Evolutionary conservation across 768 basidiomycete genomes (phyloP).

Genomic region (Termitomyces heimii): DNA sequence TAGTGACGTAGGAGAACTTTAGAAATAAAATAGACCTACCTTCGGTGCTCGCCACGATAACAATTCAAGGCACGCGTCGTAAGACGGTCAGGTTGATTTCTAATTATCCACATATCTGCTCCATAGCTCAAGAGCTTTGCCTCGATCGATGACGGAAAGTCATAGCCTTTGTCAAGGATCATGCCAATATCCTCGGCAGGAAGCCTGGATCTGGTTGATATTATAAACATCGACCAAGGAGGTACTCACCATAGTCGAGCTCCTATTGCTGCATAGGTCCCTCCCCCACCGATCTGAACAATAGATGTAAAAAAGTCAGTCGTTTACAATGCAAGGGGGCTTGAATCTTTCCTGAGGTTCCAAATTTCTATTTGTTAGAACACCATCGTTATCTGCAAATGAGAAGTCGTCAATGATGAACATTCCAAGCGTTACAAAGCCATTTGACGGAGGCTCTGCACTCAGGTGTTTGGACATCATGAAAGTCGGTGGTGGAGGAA

Average conservation of each 20-base stretch:
- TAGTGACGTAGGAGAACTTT: neutral
- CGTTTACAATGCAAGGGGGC: neutral
- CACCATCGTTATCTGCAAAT: conserved; percentile 51
- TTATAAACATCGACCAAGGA: neutral
- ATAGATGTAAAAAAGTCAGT: neutral
- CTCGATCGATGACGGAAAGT: conserved; percentile 63
- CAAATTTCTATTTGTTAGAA: conserved; percentile 37
- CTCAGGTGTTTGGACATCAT: conserved; percentile 13
- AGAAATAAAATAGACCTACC: conserved; percentile 31
- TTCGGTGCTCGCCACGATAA: conserved; percentile 68
- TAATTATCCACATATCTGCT: conserved; percentile 70
- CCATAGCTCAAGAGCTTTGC: conserved; percentile 57
- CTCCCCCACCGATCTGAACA: conserved; percentile 80
- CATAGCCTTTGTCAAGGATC: conserved; percentile 77
- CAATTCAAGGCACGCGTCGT: conserved; percentile 74
- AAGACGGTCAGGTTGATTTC: conserved; percentile 44
- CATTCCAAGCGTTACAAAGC: conserved; percentile 74
- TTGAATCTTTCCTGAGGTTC: conserved; percentile 42
- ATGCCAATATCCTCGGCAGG: conserved; percentile 62
- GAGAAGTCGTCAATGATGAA: conserved; percentile 87
- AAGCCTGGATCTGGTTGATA: conserved; percentile 41
- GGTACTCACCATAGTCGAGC: conserved; percentile 67
- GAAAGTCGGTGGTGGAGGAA: neutral
- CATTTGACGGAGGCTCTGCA: conserved; percentile 9
- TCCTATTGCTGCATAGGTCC: conserved; percentile 76